phyloP scores from a whole-genome alignment of 805 yeast genomes.

The Saturnispora diversa region DNA sequence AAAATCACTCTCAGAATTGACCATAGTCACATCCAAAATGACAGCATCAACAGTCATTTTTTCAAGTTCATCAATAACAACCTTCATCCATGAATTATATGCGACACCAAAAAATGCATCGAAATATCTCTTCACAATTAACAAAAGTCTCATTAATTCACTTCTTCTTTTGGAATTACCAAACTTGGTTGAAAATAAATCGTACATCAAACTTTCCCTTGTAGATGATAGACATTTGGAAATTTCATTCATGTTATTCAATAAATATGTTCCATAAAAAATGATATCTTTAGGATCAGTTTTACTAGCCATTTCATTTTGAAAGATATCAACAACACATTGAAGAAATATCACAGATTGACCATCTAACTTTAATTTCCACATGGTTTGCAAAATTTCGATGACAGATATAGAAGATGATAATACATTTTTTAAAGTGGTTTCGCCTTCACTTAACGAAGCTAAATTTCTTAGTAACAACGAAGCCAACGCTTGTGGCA shows the following conservation, averaged over 20 bases:
- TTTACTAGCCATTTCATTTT: slow-evolving; percentile 34
- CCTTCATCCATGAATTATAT: slow-evolving; percentile 13
- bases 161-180: slow-evolving; percentile 10
- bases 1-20: background rate
- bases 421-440: slow-evolving; percentile 73
- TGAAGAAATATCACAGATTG: slow-evolving; percentile 89
- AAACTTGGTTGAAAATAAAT: slow-evolving; percentile 7
- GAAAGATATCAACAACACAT: slow-evolving; percentile 76
- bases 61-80: slow-evolving; percentile 9
- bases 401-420: slow-evolving; percentile 93
- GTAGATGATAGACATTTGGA: slow-evolving; percentile 7
- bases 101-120: slow-evolving; percentile 15
- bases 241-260: slow-evolving; percentile 13
- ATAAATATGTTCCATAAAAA: slow-evolving; percentile 13
- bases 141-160: slow-evolving; percentile 12
- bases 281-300: slow-evolving; percentile 9
- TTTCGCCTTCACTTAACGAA: slow-evolving; percentile 78
- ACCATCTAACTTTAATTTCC: slow-evolving; percentile 88
- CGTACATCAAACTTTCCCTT: slow-evolving; percentile 11
- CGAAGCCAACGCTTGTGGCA: slow-evolving; percentile 75
- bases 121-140: slow-evolving; percentile 15
- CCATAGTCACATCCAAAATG: slow-evolving; percentile 8
- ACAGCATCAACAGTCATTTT: slow-evolving; percentile 11
- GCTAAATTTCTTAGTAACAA: slow-evolving; percentile 75
- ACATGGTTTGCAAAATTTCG: slow-evolving; percentile 86